Conservation (phyloP, 2,329 filamentous ascomycete genomes). For the Biscogniauxia sp. region DNA sequence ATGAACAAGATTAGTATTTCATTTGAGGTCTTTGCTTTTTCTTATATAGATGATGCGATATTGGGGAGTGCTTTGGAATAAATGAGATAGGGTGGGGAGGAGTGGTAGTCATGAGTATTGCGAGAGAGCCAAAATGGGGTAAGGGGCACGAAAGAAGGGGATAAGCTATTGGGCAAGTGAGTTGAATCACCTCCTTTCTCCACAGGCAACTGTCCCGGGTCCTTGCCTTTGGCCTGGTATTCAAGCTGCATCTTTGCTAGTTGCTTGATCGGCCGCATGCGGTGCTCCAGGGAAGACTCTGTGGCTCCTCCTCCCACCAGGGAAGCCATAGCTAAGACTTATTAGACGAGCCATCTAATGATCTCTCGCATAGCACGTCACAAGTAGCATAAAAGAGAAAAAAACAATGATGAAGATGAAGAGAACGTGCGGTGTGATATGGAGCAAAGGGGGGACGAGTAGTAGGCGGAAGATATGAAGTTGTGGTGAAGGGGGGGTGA, state of each 20-base stretch:
- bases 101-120: no score
- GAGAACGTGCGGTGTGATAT: neutral
- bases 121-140: neutral
- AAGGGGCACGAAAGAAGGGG: slow-evolving; percentile 12
- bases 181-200: slow-evolving; percentile 34
- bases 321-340: slow-evolving; percentile 6
- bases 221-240: slow-evolving; percentile 27
- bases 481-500: slow-evolving; percentile 3
- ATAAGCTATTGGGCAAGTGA: neutral
- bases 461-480: neutral
- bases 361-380: neutral
- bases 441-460: neutral
- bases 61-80: neutral
- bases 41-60: no score
- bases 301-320: slow-evolving; percentile 46
- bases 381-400: neutral
- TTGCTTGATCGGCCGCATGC: slow-evolving; percentile 47
- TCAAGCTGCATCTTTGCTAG: slow-evolving; percentile 34
- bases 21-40: neutral
- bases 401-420: slow-evolving; percentile 1
- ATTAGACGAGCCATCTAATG: slow-evolving; percentile 3
- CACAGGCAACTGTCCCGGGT: slow-evolving; percentile 37
- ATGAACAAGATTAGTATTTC: slow-evolving; percentile 1
- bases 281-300: slow-evolving; percentile 47
- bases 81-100: neutral